Percentiles rank a stretch among this genome's conserved stretches.
phyloP scores from a whole-genome alignment of 768 basidiomycete species.

The Boletus edulis region DNA sequence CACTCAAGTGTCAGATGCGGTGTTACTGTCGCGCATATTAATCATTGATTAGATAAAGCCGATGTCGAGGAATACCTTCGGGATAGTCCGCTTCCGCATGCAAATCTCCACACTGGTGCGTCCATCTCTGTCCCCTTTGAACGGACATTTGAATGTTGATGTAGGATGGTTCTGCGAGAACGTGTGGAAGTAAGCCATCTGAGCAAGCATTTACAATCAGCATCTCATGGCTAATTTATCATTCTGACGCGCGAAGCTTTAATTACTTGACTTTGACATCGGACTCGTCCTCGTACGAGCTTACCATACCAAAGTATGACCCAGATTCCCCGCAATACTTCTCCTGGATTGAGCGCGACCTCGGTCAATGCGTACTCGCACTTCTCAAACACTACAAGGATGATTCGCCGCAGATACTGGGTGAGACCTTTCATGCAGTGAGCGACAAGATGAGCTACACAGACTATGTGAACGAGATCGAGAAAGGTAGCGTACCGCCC shows the following conservation, averaged over 20 bases:
- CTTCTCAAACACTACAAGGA: slow-evolving; percentile 25
- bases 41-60: slow-evolving; percentile 21
- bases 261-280: background rate
- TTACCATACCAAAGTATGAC: slow-evolving; percentile 20
- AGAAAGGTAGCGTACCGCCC: slow-evolving; percentile 10
- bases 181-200: slow-evolving; percentile 15
- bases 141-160: background rate
- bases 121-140: background rate
- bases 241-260: background rate
- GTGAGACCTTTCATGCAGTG: slow-evolving; percentile 24
- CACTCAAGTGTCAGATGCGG: background rate
- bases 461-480: slow-evolving; percentile 11
- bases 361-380: slow-evolving; percentile 22
- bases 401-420: slow-evolving; percentile 13
- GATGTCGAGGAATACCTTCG: slow-evolving; percentile 23
- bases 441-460: slow-evolving; percentile 21
- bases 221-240: background rate
- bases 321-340: slow-evolving; percentile 17
- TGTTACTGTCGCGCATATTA: background rate
- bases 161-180: slow-evolving; percentile 29
- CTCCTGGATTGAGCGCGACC: slow-evolving; percentile 24
- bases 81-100: slow-evolving; percentile 15
- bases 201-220: too few relatives aligned
- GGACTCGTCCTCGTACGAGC: slow-evolving; percentile 15
- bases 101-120: slow-evolving; percentile 21